A percentile compares a stretch with the other conserved stretches of the same genome.
Conservation (phyloP, 2,329 filamentous ascomycete species). For the Clarireedia hainanense region DNA sequence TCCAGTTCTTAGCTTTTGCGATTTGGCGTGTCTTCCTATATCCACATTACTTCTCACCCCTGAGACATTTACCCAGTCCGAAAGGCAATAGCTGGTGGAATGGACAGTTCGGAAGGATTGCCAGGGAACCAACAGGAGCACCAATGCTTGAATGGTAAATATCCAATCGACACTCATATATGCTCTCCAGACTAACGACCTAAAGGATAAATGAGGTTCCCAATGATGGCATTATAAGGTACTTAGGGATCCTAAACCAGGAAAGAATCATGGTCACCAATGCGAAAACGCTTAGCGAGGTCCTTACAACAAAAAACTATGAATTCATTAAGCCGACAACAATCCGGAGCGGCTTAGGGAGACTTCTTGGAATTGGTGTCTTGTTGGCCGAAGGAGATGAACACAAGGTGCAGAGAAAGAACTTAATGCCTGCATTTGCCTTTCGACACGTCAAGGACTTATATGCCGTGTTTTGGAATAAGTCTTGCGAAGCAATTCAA, state of each 20-base stretch:
- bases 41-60: conserved; percentile 48
- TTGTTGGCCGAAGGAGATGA: conserved; percentile 85
- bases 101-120: conserved; percentile 35
- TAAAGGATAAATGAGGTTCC: conserved; percentile 51
- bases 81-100: conserved; percentile 35
- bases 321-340: conserved; percentile 57
- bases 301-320: conserved; percentile 61
- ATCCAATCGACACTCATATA: background rate
- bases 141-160: conserved; percentile 31
- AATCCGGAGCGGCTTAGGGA: conserved; percentile 47
- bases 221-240: conserved; percentile 63
- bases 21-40: conserved; percentile 44
- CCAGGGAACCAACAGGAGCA: conserved; percentile 33
- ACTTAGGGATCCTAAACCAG: conserved; percentile 51
- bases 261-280: conserved; percentile 55
- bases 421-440: conserved; percentile 75
- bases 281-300: conserved; percentile 60
- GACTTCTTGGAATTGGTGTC: conserved; percentile 62
- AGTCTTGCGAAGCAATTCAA: conserved; percentile 59
- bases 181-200: background rate
- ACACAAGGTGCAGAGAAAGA: conserved; percentile 74
- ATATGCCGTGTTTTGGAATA: conserved; percentile 77
- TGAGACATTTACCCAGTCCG: conserved; percentile 49
- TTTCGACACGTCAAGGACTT: conserved; percentile 80
- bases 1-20: conserved; percentile 30